These are phyloP conservation scores for Trichophyton rubrum DNA, from an alignment of 2,329 filamentous ascomycete genomes.

Conservation along the genomic window DNA sequence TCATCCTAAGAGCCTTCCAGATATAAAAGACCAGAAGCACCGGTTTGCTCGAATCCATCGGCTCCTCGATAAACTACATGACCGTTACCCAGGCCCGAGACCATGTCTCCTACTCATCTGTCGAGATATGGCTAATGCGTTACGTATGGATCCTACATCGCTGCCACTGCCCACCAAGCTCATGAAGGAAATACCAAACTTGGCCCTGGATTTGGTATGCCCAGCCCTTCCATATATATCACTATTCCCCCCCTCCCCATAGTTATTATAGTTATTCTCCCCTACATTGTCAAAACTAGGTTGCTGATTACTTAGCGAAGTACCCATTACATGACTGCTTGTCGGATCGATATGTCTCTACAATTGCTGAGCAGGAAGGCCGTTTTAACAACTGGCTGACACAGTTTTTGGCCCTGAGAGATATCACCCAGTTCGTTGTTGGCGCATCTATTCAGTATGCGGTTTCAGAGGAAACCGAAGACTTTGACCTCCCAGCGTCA, in stretches of 20 bases:
- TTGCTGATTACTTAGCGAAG: constrained; percentile 15
- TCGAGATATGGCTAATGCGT: constrained; percentile 26
- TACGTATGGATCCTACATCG: constrained; percentile 26
- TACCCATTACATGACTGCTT: constrained; percentile 30
- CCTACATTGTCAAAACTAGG: not conserved
- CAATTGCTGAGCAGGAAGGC: constrained; percentile 22
- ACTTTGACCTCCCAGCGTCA: constrained; percentile 23
- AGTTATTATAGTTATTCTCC: too few species aligned
- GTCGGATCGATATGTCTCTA: constrained; percentile 24
- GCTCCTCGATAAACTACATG: constrained; percentile 28
- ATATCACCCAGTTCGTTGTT: constrained; percentile 30
- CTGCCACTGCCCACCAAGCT: constrained; percentile 24
- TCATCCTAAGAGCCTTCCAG: constrained; percentile 27
- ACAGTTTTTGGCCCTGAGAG: constrained; percentile 30
- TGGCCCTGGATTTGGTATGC: constrained; percentile 28
- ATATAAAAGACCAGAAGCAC: constrained; percentile 26
- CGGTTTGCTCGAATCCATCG: constrained; percentile 30
- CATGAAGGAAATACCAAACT: constrained; percentile 26
- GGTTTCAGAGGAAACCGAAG: constrained; percentile 25
- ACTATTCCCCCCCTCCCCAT: too few species aligned
- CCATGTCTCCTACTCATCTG: constrained; percentile 30
- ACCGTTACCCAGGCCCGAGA: constrained; percentile 29
- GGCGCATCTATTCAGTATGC: constrained; percentile 30
- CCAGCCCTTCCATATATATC: constrained; percentile 20
- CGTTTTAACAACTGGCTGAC: constrained; percentile 26